Evolutionary conservation across 23 red algal genomes (phyloP), one percentile per base, ranked within the genome.

Genomic region (Cyanidioschyzon merolae): DNA sequence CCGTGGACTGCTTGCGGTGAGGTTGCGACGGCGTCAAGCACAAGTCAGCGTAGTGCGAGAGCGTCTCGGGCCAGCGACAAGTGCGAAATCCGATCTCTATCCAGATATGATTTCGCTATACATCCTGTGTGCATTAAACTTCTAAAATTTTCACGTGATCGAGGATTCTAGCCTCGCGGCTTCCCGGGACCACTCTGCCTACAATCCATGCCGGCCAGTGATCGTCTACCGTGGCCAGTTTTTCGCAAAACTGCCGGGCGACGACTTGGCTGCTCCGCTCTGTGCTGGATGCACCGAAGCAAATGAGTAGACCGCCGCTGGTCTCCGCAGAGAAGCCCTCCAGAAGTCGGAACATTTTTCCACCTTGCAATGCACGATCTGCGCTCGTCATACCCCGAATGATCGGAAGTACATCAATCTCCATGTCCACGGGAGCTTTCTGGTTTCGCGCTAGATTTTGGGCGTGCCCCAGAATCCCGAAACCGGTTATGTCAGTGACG

Each of bases 401-500:
- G 2, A 78, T 57, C 17, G 83, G 83, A 41, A 86, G 37, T 38
- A 50, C 37, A 7, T 86, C 35, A 1, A 86, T 59, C 34, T 74
- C 21, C 31, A 86, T 39, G n/a, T 45, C 37, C 16, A 86, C 83
- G 2, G 1, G n/a, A 1, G 58, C 41, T 68, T 54, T 77, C 71
- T 86, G 83, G 37, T 86, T 39, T 31, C 51, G 1, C 1, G 77
- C 74, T 34, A 86, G 83, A 35, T 68, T 80, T 0, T 50, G 59
- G 2, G 83, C 83, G 38, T 86, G 83, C 12, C 83, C 83, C 34
- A 86, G 58, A 2, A 86, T 77, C 7, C 83, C 83, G 40, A 86
- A 86, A 26, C 83, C 83, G 39, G 83, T 86, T 21, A 86, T 59
- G 77, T 86, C 83, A 0, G 83, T 86, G 38, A 76, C 71, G 31